phyloP scores from a whole-genome alignment of 2,329 filamentous ascomycete genomes.

The Dichotomopilus funicola region DNA sequence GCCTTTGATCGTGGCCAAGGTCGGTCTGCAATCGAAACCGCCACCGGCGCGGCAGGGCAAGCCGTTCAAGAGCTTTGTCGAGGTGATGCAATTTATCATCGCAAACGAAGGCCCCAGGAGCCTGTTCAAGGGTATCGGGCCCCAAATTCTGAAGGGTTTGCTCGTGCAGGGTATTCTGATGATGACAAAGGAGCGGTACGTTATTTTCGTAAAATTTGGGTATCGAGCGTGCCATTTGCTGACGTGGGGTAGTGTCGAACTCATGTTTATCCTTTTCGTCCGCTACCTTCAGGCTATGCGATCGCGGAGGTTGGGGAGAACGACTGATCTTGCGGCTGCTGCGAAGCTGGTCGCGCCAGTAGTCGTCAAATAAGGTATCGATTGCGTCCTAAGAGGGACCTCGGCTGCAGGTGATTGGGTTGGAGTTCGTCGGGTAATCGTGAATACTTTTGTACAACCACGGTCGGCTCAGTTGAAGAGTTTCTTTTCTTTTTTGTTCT shows the following conservation, averaged over 20 bases:
- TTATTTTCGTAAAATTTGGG: background rate
- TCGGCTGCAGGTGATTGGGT: no score
- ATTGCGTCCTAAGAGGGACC: background rate
- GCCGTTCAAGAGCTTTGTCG: conserved; percentile 85
- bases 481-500: background rate
- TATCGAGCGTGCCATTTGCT: conserved; percentile 5
- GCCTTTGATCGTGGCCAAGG: conserved; percentile 94
- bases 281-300: conserved; percentile 69
- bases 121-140: conserved; percentile 95
- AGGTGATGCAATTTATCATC: conserved; percentile 93
- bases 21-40: conserved; percentile 88
- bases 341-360: conserved; percentile 40
- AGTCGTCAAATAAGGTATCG: conserved; percentile 26
- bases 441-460: background rate
- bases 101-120: conserved; percentile 75
- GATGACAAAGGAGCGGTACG: conserved; percentile 96
- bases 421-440: background rate
- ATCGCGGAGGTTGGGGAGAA: conserved; percentile 61
- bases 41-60: conserved; percentile 78
- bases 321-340: conserved; percentile 56
- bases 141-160: conserved; percentile 87
- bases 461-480: background rate
- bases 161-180: conserved; percentile 93
- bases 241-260: conserved; percentile 60
- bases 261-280: conserved; percentile 80